Percentiles rank a stretch among this genome's conserved stretches.
Conservation (phyloP, 2,329 filamentous ascomycete species). For the Ceratocystis albifundus region DNA sequence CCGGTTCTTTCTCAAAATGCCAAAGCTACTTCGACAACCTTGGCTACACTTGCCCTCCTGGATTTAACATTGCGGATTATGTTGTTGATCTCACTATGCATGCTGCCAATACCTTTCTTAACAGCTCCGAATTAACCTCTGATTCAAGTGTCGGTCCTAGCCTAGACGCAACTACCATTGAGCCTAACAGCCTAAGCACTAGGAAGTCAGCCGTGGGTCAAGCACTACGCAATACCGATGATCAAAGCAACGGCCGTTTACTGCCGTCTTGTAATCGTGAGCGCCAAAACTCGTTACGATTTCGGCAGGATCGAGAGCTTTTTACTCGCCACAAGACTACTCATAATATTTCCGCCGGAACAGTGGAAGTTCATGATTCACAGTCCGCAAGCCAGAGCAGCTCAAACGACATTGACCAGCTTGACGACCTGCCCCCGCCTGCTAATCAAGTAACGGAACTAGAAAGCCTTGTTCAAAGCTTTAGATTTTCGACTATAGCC, state of each 20-base stretch:
- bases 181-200: slow-evolving; percentile 74
- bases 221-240: slow-evolving; percentile 62
- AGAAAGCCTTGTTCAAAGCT: slow-evolving; percentile 67
- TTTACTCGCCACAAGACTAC: slow-evolving; percentile 66
- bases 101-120: slow-evolving; percentile 50
- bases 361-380: background rate
- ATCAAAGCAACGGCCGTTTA: slow-evolving; percentile 50
- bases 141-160: slow-evolving; percentile 36
- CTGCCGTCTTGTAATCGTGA: slow-evolving; percentile 47
- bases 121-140: slow-evolving; percentile 43
- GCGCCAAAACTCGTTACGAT: slow-evolving; percentile 67
- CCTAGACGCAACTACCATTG: slow-evolving; percentile 43
- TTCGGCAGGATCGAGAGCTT: slow-evolving; percentile 79
- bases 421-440: slow-evolving; percentile 48
- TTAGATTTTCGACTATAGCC: slow-evolving; percentile 66
- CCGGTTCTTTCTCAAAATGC: slow-evolving; percentile 76
- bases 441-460: slow-evolving; percentile 62
- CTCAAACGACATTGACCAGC: slow-evolving; percentile 44
- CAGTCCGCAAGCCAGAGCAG: background rate
- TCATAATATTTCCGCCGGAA: slow-evolving; percentile 44
- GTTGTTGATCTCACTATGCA: slow-evolving; percentile 98
- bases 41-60: slow-evolving; percentile 84
- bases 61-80: slow-evolving; percentile 98
- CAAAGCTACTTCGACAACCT: slow-evolving; percentile 87
- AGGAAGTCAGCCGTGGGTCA: slow-evolving; percentile 84